Evolutionary conservation across 2,329 filamentous ascomycete genomes (phyloP).

Genomic region (Epichloe glyceriae): DNA sequence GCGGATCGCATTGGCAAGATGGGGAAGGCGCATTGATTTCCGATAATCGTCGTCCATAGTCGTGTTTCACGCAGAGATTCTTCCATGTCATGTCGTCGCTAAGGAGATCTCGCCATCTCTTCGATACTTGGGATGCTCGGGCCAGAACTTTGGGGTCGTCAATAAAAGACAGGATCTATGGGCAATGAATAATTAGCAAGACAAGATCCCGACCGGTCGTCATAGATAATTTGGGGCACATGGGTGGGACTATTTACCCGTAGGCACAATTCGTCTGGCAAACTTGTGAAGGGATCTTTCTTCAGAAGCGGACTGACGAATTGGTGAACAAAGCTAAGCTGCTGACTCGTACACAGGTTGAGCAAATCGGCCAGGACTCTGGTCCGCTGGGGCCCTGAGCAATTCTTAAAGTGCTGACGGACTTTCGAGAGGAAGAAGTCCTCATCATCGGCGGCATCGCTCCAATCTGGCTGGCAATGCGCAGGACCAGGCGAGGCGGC

Average conservation of each 20-base stretch:
- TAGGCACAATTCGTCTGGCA: conserved; percentile 87
- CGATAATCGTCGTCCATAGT: conserved; percentile 55
- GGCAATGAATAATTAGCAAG: conserved; percentile 6
- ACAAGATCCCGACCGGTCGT: too few relatives aligned
- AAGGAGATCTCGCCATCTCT: conserved; percentile 81
- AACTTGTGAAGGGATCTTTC: conserved; percentile 85
- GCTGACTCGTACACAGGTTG: conserved; percentile 88
- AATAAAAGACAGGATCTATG: conserved; percentile 83
- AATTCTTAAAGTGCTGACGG: conserved; percentile 65
- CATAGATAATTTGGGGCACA: neutral
- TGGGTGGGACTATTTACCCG: conserved; percentile 42
- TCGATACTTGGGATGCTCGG: conserved; percentile 89
- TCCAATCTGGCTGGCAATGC: conserved; percentile 57
- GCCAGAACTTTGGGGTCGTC: conserved; percentile 92
- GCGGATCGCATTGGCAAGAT: conserved; percentile 18
- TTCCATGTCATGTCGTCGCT: conserved; percentile 98
- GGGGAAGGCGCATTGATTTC: conserved; percentile 29
- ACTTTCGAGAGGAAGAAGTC: conserved; percentile 72
- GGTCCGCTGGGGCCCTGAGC: conserved; percentile 63
- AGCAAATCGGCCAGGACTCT: conserved; percentile 76
- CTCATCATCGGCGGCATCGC: conserved; percentile 64
- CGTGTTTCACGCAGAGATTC: conserved; percentile 89
- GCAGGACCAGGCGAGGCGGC: conserved; percentile 52
- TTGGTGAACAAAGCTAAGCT: conserved; percentile 90
- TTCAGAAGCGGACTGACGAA: conserved; percentile 90